Evolutionary conservation across 257 asterid genomes (phyloP), one percentile per base, ranked within the genome.

Genomic region (Hygrophila difformis): DNA sequence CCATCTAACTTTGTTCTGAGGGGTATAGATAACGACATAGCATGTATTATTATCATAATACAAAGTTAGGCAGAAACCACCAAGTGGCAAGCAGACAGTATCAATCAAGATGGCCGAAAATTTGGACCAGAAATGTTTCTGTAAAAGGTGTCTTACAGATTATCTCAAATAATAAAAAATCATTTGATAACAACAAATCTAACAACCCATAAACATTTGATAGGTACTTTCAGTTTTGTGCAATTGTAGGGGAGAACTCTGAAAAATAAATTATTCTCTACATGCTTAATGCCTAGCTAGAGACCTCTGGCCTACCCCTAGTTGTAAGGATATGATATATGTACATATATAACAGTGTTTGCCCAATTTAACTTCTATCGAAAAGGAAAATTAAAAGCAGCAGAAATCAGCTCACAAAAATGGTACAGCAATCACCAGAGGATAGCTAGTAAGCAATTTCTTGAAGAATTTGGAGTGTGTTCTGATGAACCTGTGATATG

Each of bases 381-480:
- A 22, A 18, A 45, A 49, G 39, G 49, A 24, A 34, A 52, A 39
- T 44, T 41, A 10, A 18, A 16, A 43, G 36, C 44, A 36, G 13
- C 43, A 53, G 45, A 34, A 59, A 50, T 47, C 61, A 19, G 51
- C 64, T 57, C 31, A 14, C 54, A 38, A 47, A 65, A 66, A 18
- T 46, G 48, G 49, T 24, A 17, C 21, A 21, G 36, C 37, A 14
- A 20, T 43, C 16, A 22, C 44, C 20, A 42, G 44, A 13, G 52
- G 39, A 28, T 36, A 52, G 46, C 78, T 77, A 89, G 75, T 81
- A 89, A 13, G 97, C 96, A 11, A 85, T 84, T 63, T 89, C 97
- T 72, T 89, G 79, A 68, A 85, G 97, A 63, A 89, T 81, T 73
- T 89, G 87, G 51, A 85, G 91, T 24, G 97, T 85, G 55, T 89